Percentiles rank a stretch among this genome's conserved stretches.
phyloP scores from a whole-genome alignment of 371 early-diverging fungal genomes.

The Chytridiales sp. region DNA sequence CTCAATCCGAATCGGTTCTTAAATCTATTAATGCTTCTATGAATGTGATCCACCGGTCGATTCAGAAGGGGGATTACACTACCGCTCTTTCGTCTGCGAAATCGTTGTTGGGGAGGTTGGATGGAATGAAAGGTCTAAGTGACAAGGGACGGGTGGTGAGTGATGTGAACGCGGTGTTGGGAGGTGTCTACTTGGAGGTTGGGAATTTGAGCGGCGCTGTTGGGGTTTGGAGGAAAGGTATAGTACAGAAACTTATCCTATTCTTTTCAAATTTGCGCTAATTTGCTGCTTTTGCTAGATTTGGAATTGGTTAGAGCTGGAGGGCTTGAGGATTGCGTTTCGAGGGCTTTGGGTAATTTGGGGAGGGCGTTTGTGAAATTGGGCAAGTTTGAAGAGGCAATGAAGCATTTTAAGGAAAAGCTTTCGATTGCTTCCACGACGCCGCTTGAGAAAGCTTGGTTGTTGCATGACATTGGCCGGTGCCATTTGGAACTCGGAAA shows the following conservation, averaged over 20 bases:
- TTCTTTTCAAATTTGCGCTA: neutral
- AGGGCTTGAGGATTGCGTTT: conserved; percentile 5
- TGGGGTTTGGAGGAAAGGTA: conserved; percentile 28
- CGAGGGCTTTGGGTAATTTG: conserved; percentile 28
- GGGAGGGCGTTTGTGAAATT: conserved; percentile 30
- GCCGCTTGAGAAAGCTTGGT: conserved; percentile 31
- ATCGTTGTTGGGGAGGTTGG: conserved; percentile 15
- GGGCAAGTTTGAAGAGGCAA: conserved; percentile 26
- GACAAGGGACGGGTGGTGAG: conserved; percentile 16
- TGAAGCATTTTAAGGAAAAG: conserved; percentile 24
- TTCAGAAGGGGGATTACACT: conserved; percentile 18
- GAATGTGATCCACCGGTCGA: conserved; percentile 28
- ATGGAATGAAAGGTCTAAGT: conserved; percentile 17
- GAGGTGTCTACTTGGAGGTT: conserved; percentile 32
- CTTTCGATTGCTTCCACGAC: neutral
- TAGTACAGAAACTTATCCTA: neutral
- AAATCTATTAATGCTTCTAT: conserved; percentile 29
- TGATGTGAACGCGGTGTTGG: conserved; percentile 27
- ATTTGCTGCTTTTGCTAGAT: conserved; percentile 8
- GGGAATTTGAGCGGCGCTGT: conserved; percentile 25
- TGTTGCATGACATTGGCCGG: conserved; percentile 34
- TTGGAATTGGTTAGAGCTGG: conserved; percentile 7
- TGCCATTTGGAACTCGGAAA: conserved; percentile 30
- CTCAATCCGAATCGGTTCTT: conserved; percentile 14
- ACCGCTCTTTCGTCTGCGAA: conserved; percentile 16